A percentile compares a stretch with the other conserved stretches of the same genome.
Conservation (phyloP, 805 yeast genomes). For the Candida krabiensis region DNA sequence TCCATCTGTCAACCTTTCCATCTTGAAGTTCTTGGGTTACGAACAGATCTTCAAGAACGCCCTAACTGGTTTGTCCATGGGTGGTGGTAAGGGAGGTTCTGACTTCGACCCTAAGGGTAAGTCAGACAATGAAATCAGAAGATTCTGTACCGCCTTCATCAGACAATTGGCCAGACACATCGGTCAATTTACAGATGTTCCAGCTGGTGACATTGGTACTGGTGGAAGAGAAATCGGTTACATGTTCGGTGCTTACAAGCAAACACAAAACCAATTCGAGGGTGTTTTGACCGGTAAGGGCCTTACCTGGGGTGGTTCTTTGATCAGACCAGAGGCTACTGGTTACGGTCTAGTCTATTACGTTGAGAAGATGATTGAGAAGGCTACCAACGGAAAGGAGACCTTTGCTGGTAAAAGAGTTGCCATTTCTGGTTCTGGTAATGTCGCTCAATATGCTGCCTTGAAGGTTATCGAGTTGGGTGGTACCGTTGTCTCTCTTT, state of each 20-base stretch:
- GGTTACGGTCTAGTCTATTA: slow-evolving; percentile 97
- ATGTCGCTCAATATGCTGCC: slow-evolving; percentile 99
- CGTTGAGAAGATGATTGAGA: slow-evolving; percentile 96
- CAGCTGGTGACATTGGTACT: slow-evolving; percentile 99
- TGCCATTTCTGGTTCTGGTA: slow-evolving; percentile 97
- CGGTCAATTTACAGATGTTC: slow-evolving; percentile 97
- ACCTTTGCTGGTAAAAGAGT: slow-evolving; percentile 90
- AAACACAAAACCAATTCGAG: slow-evolving; percentile 86
- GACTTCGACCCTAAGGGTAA: slow-evolving; percentile 97
- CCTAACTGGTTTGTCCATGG: slow-evolving; percentile 94
- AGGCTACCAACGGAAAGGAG: slow-evolving; percentile 87
- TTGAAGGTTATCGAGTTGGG: slow-evolving; percentile 96
- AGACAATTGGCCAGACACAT: slow-evolving; percentile 93
- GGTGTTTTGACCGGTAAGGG: slow-evolving; percentile 99
- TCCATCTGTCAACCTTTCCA: slow-evolving; percentile 93
- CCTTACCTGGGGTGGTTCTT: slow-evolving; percentile 97
- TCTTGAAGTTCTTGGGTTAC: slow-evolving; percentile 93
- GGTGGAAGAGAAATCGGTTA: slow-evolving; percentile 96
- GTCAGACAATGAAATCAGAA: slow-evolving; percentile 90
- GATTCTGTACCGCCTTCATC: slow-evolving; percentile 96
- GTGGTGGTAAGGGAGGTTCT: slow-evolving; percentile 99
- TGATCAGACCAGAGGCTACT: slow-evolving; percentile 98
- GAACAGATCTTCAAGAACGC: slow-evolving; percentile 99
- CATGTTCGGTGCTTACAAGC: slow-evolving; percentile 96
- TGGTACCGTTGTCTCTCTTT: slow-evolving; percentile 88